Evolutionary conservation across 2,329 filamentous ascomycete species (phyloP), one percentile per base, ranked within the genome.

Genomic region (Xylaria multiplex): DNA sequence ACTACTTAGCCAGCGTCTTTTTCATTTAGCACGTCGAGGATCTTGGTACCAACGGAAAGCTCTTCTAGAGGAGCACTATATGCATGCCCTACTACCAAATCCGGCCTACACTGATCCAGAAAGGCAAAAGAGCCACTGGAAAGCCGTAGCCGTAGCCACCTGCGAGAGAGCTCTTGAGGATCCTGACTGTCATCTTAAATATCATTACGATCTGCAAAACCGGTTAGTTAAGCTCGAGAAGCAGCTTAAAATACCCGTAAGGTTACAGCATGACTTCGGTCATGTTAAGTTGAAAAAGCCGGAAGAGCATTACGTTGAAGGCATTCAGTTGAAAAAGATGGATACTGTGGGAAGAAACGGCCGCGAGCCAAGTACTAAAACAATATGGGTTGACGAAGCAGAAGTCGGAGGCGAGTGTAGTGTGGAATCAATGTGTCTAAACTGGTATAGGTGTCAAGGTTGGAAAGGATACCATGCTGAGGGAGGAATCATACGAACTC

Each of bases 381-480:
- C 96, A 0, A 84, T 93, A 50, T 99, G 96, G 96, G 81, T 97
- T 1, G 93, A 98, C 74, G 90, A 90, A 71, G 79, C 84, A 4
- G 90, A 91, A 74, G 85, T 82, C 8, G 85, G 86, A 40, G 88
- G 86, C 22, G 91, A 96, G 78, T 97, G 94, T 77, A 90, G 88
- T 59, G 96, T 99, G 13, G 96, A 99, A 80, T 91, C 88, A 62
- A 97, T 99, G 93, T 97, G 94, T 76, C 84, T 99, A 43, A 93
- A 90, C 50, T 88, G 91, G 81, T 98, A 98, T 78, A 89, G 92
- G 37, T 83, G 85, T 9, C 84, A 91, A 59, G 95, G 94, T 2
- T 98, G 93, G 90, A 97, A 97, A 77, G 96, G 96, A 11, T 97
- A 95, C 75, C 96, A 99, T 79, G 88, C 91, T 19, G 96, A 99